A percentile compares a stretch with the other conserved stretches of the same genome.
Evolutionary conservation across 1,139 yeast species (phyloP).

Genomic region (Candida dubliniensis): DNA sequence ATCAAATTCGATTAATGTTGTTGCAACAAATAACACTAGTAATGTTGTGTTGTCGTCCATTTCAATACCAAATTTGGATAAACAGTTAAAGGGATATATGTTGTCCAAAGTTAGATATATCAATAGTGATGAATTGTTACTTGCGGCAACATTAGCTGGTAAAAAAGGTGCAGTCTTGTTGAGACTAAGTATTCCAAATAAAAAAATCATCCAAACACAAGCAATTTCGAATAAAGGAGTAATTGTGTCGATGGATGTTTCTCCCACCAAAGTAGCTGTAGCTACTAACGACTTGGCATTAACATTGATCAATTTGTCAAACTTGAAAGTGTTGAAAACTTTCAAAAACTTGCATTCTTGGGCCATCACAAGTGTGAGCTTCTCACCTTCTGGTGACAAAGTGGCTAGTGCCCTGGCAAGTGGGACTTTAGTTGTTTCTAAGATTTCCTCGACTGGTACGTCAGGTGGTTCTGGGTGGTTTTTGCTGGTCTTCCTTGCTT

Average conservation of each 20-base stretch:
- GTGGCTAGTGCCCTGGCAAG: slow-evolving; percentile 84
- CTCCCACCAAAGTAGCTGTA: slow-evolving; percentile 51
- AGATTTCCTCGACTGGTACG: slow-evolving; percentile 55
- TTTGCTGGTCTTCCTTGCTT: background rate
- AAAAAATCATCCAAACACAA: slow-evolving; percentile 42
- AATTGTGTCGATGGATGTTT: slow-evolving; percentile 67
- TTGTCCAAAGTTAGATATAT: slow-evolving; percentile 64
- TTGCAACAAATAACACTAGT: slow-evolving; percentile 46
- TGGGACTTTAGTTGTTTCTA: slow-evolving; percentile 64
- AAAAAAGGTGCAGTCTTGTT: slow-evolving; percentile 40
- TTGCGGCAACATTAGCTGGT: slow-evolving; percentile 54
- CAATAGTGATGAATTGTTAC: slow-evolving; percentile 47
- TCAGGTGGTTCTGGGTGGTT: slow-evolving; percentile 36
- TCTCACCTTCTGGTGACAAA: slow-evolving; percentile 67
- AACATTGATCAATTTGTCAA: slow-evolving; percentile 50
- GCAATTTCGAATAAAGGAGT: slow-evolving; percentile 57
- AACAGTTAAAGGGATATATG: slow-evolving; percentile 31
- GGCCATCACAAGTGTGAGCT: slow-evolving; percentile 74
- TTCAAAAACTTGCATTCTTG: slow-evolving; percentile 69
- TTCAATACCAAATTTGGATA: slow-evolving; percentile 20
- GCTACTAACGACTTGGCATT: slow-evolving; percentile 79
- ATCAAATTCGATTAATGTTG: slow-evolving; percentile 50
- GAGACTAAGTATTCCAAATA: slow-evolving; percentile 43
- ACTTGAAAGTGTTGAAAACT: slow-evolving; percentile 49
- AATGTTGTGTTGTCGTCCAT: slow-evolving; percentile 35